Evolutionary conservation across 2,329 filamentous ascomycete species (phyloP), one percentile per base, ranked within the genome.

Genomic region (Apiospora pterosperma): DNA sequence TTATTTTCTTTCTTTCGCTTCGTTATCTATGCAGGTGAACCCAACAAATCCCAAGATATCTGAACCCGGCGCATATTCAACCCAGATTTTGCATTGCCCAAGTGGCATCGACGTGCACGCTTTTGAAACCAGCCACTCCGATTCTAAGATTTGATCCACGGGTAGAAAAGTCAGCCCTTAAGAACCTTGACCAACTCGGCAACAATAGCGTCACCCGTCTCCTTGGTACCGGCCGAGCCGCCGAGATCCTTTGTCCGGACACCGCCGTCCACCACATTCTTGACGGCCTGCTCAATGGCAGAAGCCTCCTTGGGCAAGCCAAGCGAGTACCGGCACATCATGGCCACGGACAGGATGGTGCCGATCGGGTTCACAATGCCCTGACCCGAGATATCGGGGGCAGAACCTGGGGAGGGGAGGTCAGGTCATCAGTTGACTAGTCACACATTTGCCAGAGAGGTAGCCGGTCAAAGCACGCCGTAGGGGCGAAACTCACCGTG

Each of bases 281-380:
- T 86, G 61, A 97, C 93, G 4, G 94, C 93, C 66, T 89, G 85
- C 80, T 97, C 93, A 68, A 97, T 88, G 61, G 89, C 88, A 67
- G 87, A 85, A 38, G 94, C 91, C 78, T 97, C 90, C 61, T 88
- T 84, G 36, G 91, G 88, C 69, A 94, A 87, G 73, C 89, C 88
- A 65, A 98, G 87, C 16, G 93, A 97, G 84, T 97, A 98, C 75
- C 93, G 90, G 74, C 97, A 86, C 90, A 99, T 92, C 93, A 98
- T 97, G 73, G 93, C 93, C 16, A 97, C 86, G 14, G 93, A 97
- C 52, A 98, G 87, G 69, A 98, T 93, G 63, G 93, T 94, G 61
- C 94, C 95, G 66, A 98, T 85, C 38, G 95, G 95, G 84, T 96
- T 97, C 73, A 97, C 93, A 70, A 97, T 90, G 66, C 92, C 92